Evolutionary conservation across 2,329 filamentous ascomycete species (phyloP).

Genomic region (Pseudogymnoascus sp.): DNA sequence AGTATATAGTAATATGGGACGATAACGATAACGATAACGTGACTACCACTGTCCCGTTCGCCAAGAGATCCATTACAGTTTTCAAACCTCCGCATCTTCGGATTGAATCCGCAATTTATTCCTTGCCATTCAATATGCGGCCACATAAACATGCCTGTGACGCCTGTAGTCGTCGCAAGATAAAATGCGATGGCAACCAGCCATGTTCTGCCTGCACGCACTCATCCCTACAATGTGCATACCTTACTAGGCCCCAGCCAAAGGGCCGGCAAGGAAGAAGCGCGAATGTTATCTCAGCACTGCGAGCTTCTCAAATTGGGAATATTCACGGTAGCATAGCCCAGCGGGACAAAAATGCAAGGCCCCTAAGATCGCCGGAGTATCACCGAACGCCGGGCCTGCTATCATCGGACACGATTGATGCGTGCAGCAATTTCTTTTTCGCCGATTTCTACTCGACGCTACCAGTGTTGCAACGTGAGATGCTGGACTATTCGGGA

Average conservation of each 20-base stretch:
- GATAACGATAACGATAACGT: neutral
- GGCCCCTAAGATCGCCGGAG: neutral
- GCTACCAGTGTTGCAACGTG: neutral
- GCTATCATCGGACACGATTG: neutral
- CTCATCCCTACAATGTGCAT: conserved; percentile 4
- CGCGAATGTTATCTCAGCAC: conserved; percentile 1
- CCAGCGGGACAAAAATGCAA: conserved; percentile 5
- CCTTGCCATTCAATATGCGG: conserved; percentile 10
- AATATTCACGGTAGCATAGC: conserved; percentile 1
- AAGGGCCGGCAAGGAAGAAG: neutral
- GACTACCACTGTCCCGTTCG: neutral
- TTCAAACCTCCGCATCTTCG: neutral
- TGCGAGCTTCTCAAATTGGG: conserved; percentile 2
- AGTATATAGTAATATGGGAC: no score
- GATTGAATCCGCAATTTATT: neutral
- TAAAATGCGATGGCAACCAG: conserved; percentile 9
- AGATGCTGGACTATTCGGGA: neutral
- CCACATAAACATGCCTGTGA: conserved; percentile 12
- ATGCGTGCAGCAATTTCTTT: neutral
- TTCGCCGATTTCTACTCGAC: conserved; percentile 1
- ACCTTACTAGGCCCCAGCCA: neutral
- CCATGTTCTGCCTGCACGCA: conserved; percentile 10
- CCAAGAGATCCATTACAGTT: neutral
- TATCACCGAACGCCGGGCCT: neutral
- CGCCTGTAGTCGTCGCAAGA: conserved; percentile 12